These are phyloP conservation scores for Suillus variegatus DNA, from an alignment of 768 basidiomycete species.

Conservation along the genomic window DNA sequence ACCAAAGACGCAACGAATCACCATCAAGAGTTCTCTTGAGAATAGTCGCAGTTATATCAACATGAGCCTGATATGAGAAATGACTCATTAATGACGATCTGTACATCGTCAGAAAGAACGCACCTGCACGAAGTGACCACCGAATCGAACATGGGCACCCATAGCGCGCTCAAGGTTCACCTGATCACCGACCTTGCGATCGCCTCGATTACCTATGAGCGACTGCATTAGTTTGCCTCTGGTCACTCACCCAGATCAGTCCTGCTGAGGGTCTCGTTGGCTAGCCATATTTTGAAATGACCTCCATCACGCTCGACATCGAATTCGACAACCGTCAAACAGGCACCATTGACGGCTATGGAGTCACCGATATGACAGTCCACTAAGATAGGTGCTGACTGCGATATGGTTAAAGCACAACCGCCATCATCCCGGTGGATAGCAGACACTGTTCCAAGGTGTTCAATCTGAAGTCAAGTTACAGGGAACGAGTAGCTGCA, in stretches of 20 bases:
- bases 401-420: conserved; percentile 77
- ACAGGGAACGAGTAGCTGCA: conserved; percentile 5
- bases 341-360: conserved; percentile 86
- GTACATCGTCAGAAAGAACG: conserved; percentile 15
- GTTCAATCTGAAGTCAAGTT: conserved; percentile 71
- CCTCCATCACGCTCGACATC: conserved; percentile 60
- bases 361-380: conserved; percentile 96
- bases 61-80: conserved; percentile 71
- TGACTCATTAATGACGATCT: background rate
- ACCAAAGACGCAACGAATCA: conserved; percentile 83
- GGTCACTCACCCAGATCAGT: conserved; percentile 79
- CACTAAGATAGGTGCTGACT: conserved; percentile 70
- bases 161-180: conserved; percentile 96
- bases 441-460: conserved; percentile 71
- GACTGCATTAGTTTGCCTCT: conserved; percentile 6
- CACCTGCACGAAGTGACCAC: conserved; percentile 98
- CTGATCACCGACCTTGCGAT: conserved; percentile 73
- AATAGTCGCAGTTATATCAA: conserved; percentile 86
- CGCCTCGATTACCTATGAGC: conserved; percentile 41
- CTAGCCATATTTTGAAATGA: conserved; percentile 93
- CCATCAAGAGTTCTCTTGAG: conserved; percentile 70
- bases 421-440: conserved; percentile 70
- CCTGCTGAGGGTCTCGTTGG: conserved; percentile 90
- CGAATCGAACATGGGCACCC: conserved; percentile 88
- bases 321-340: conserved; percentile 91